A percentile compares a stretch with the other conserved stretches of the same genome.
Evolutionary conservation across 306 rosid species (phyloP).

Genomic region (Nissolia schottii): DNA sequence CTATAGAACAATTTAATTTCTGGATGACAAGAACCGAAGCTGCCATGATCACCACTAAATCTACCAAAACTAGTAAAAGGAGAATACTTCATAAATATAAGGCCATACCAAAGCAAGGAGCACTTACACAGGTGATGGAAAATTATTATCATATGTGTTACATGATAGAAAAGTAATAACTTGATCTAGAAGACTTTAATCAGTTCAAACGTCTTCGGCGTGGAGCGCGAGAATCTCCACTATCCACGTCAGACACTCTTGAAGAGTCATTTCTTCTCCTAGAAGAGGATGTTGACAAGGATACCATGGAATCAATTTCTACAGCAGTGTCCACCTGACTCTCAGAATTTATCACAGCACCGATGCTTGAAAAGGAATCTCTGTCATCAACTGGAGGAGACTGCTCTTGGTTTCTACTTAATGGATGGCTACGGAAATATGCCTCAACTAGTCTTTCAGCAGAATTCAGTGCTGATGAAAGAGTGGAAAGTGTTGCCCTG

Average conservation of each 20-base stretch:
- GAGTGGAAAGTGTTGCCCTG: conserved; percentile 46
- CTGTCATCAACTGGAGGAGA: conserved; percentile 77
- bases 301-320: conserved; percentile 87
- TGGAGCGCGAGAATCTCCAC: conserved; percentile 89
- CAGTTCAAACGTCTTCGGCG: conserved; percentile 78
- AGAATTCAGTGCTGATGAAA: conserved; percentile 59
- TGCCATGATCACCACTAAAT: conserved; percentile 26
- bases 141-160: conserved; percentile 30
- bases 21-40: conserved; percentile 5
- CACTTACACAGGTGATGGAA: conserved; percentile 46
- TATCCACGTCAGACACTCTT: conserved; percentile 80
- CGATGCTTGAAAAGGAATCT: conserved; percentile 88
- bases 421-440: conserved; percentile 46
- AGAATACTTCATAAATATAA: conserved; percentile 29
- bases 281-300: conserved; percentile 89
- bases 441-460: conserved; percentile 71
- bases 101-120: conserved; percentile 34
- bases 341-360: conserved; percentile 86
- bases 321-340: conserved; percentile 83
- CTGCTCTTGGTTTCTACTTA: conserved; percentile 60
- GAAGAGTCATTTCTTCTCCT: conserved; percentile 75
- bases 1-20: conserved; percentile 10
- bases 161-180: conserved; percentile 36
- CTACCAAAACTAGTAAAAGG: conserved; percentile 28
- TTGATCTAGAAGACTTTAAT: conserved; percentile 27